phyloP scores from a whole-genome alignment of 2,329 filamentous ascomycete species.

The Pseudocercospora cruenta region DNA sequence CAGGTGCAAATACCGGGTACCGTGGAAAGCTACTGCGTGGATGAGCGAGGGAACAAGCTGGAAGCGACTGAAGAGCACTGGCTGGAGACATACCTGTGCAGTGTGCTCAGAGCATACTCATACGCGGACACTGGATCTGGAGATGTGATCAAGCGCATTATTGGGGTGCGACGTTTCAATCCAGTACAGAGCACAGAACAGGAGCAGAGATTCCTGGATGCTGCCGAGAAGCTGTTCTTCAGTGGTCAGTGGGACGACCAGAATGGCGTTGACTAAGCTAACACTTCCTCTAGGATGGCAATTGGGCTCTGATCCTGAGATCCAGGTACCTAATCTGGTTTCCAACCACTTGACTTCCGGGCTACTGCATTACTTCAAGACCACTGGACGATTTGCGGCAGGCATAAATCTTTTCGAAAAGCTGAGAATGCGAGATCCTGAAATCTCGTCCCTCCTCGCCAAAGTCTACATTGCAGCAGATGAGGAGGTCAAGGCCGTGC shows the following conservation, averaged over 20 bases:
- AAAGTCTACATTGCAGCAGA: slow-evolving; percentile 92
- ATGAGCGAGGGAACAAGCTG: slow-evolving; percentile 93
- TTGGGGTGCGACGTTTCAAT: slow-evolving; percentile 96
- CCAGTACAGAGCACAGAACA: slow-evolving; percentile 97
- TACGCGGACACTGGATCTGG: slow-evolving; percentile 96
- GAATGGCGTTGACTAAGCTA: neutral
- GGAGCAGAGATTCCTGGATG: slow-evolving; percentile 92
- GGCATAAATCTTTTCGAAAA: slow-evolving; percentile 99
- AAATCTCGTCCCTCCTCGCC: slow-evolving; percentile 89
- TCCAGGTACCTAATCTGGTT: slow-evolving; percentile 95
- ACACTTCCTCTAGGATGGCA: slow-evolving; percentile 71
- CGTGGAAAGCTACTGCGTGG: slow-evolving; percentile 95
- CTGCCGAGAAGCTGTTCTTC: slow-evolving; percentile 94
- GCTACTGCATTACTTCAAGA: slow-evolving; percentile 90
- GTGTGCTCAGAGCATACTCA: slow-evolving; percentile 88
- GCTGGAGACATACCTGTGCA: slow-evolving; percentile 97
- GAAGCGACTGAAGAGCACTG: slow-evolving; percentile 92
- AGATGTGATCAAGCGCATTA: slow-evolving; percentile 92
- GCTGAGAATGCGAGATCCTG: slow-evolving; percentile 83
- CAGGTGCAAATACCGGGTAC: slow-evolving; percentile 96
- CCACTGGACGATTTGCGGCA: slow-evolving; percentile 89
- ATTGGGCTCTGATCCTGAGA: slow-evolving; percentile 92
- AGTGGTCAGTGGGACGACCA: slow-evolving; percentile 61
- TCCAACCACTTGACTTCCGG: slow-evolving; percentile 96
- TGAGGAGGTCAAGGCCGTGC: slow-evolving; percentile 94